These are phyloP conservation scores for Metschnikowia cerradonensis DNA, from an alignment of 805 yeast genomes.

Conservation along the genomic window DNA sequence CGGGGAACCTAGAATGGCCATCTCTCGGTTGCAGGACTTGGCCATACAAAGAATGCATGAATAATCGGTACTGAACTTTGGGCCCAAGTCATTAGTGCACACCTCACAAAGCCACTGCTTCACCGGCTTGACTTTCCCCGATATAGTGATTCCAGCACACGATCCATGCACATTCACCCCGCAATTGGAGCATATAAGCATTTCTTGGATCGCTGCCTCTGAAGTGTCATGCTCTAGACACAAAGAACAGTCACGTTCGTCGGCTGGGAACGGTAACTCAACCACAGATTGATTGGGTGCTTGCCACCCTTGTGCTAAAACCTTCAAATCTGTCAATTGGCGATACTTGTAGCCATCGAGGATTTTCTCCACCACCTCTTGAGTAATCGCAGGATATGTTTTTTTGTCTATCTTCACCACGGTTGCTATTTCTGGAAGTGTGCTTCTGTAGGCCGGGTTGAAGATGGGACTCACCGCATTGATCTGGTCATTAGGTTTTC, in stretches of 20 bases:
- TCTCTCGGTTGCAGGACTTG: constrained; percentile 46
- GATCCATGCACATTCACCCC: constrained; percentile 64
- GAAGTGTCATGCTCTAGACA: constrained; percentile 43
- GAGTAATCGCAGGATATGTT: constrained; percentile 14
- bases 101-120: constrained; percentile 75
- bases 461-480: constrained; percentile 18
- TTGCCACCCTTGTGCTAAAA: constrained; percentile 11
- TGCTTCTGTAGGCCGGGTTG: constrained; percentile 19
- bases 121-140: constrained; percentile 22
- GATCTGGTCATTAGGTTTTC: constrained; percentile 13
- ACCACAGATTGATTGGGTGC: constrained; percentile 12
- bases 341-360: constrained; percentile 18
- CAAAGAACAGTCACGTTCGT: constrained; percentile 45
- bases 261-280: constrained; percentile 11
- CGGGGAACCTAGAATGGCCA: constrained; percentile 39
- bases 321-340: constrained; percentile 28
- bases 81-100: constrained; percentile 67
- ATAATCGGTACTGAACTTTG: constrained; percentile 52
- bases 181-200: constrained; percentile 59
- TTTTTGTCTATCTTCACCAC: constrained; percentile 20
- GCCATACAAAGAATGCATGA: constrained; percentile 64
- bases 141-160: constrained; percentile 54
- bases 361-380: constrained; percentile 13
- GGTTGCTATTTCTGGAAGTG: constrained; percentile 11
- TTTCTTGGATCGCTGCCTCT: constrained; percentile 25